Conservation (phyloP, 2,329 filamentous ascomycete species). For the Ilyonectria sp. region DNA sequence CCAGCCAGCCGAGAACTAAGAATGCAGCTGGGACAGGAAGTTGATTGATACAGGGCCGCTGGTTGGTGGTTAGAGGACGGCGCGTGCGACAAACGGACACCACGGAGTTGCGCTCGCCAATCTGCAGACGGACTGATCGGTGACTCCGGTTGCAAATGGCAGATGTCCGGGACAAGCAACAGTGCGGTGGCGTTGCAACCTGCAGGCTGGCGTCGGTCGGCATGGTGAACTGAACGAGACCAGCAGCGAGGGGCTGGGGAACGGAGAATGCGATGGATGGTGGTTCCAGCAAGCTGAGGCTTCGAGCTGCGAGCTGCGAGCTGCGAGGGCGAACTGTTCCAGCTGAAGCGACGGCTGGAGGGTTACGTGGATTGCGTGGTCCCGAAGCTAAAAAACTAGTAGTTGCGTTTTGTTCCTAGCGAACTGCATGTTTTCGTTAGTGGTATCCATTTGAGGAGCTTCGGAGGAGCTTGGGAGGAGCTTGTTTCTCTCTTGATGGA, state of each 20-base stretch:
- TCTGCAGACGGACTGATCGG: slow-evolving; percentile 7
- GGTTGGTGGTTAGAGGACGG: slow-evolving; percentile 7
- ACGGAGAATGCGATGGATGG: not conserved
- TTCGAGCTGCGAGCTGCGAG: not conserved
- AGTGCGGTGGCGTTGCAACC: slow-evolving; percentile 5
- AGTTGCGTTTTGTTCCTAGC: slow-evolving; percentile 14
- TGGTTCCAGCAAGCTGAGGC: slow-evolving; percentile 12
- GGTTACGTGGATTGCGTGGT: slow-evolving; percentile 17
- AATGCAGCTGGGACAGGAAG: not conserved
- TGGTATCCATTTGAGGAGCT: not conserved
- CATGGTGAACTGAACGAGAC: not conserved
- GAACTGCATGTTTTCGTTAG: slow-evolving; percentile 14
- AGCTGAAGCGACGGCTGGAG: slow-evolving; percentile 21
- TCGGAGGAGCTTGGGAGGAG: not conserved
- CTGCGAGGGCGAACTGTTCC: slow-evolving; percentile 7
- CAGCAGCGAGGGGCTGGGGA: slow-evolving; percentile 1
- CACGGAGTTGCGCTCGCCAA: slow-evolving; percentile 2
- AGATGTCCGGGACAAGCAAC: not conserved
- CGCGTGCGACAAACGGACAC: not conserved
- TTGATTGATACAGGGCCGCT: not conserved
- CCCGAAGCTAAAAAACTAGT: slow-evolving; percentile 5
- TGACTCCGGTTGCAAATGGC: slow-evolving; percentile 7
- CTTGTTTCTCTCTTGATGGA: not conserved
- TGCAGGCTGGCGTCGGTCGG: slow-evolving; percentile 3
- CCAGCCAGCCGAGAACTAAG: slow-evolving; percentile 15